Evolutionary conservation across 352 stramenopile genomes (phyloP).

Genomic region (Pythium folliculosum): DNA sequence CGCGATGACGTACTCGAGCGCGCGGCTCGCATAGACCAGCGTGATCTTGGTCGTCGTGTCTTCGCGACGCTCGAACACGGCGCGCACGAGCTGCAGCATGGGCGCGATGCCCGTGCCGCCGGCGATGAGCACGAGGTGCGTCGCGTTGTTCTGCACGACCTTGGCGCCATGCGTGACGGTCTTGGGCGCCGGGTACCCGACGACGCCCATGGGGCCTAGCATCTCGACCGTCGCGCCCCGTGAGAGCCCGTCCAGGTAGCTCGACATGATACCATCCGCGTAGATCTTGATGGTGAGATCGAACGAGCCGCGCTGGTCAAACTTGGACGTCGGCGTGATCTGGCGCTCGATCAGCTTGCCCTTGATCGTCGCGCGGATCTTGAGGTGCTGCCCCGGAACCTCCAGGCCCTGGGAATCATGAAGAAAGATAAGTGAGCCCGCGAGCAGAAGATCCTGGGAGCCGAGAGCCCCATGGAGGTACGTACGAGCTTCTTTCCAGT

Average conservation of each 20-base stretch:
- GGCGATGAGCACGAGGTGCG: conserved; percentile 76
- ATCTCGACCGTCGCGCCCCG: conserved; percentile 73
- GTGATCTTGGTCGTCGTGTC: conserved; percentile 63
- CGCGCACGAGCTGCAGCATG: conserved; percentile 82
- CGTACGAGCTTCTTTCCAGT: conserved; percentile 57
- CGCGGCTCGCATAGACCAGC: conserved; percentile 75
- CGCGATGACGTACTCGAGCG: conserved; percentile 67
- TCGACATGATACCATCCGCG: conserved; percentile 69
- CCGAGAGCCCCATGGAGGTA: neutral
- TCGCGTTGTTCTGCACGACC: conserved; percentile 37
- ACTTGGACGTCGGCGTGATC: conserved; percentile 80
- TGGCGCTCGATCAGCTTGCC: conserved; percentile 74
- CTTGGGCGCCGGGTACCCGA: conserved; percentile 60
- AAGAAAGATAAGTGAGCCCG: neutral
- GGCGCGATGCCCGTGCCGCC: conserved; percentile 79
- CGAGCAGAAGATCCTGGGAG: neutral
- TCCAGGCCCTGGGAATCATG: conserved; percentile 46
- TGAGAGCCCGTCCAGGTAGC: conserved; percentile 56
- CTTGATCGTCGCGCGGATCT: conserved; percentile 74
- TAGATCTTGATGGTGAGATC: conserved; percentile 84
- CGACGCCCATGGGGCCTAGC: conserved; percentile 60
- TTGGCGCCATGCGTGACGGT: conserved; percentile 53
- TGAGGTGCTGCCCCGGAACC: conserved; percentile 79
- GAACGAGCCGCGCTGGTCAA: conserved; percentile 62
- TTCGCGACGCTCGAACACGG: conserved; percentile 54